Percentiles rank a stretch among this genome's conserved stretches.
phyloP scores from a whole-genome alignment of 371 early-diverging fungal species.

The Mucor circinelloides region DNA sequence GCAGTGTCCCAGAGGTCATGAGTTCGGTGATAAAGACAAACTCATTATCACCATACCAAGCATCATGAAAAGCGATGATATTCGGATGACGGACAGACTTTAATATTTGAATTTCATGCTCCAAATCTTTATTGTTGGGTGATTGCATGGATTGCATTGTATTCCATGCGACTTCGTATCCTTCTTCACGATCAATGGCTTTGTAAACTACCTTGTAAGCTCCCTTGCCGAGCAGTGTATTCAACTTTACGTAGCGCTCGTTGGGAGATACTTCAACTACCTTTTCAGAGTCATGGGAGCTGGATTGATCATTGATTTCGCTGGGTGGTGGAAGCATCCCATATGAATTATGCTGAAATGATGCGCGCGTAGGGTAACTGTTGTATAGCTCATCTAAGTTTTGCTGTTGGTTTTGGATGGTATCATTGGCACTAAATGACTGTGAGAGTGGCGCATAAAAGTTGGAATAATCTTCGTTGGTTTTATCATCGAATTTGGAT shows the following conservation, averaged over 20 bases:
- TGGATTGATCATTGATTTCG: conserved; percentile 50
- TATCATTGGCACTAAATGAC: conserved; percentile 10
- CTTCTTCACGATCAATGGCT: conserved; percentile 81
- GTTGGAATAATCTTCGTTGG: conserved; percentile 22
- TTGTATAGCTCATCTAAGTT: background rate
- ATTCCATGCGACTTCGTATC: conserved; percentile 88
- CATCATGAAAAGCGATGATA: conserved; percentile 76
- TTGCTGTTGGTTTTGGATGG: conserved; percentile 1
- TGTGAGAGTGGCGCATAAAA: conserved; percentile 34
- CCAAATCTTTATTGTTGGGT: conserved; percentile 47
- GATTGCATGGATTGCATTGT: conserved; percentile 41
- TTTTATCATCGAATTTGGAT: conserved; percentile 1
- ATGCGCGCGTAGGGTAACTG: conserved; percentile 21
- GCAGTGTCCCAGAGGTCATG: conserved; percentile 81
- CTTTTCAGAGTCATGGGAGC: conserved; percentile 43
- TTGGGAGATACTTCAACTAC: conserved; percentile 50
- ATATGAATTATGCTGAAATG: conserved; percentile 12
- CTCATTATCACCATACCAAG: conserved; percentile 64
- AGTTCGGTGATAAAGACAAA: conserved; percentile 83
- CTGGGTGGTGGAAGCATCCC: background rate
- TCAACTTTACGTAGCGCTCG: conserved; percentile 45
- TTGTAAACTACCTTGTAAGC: conserved; percentile 85
- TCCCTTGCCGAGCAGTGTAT: conserved; percentile 55
- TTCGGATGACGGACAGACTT: conserved; percentile 74
- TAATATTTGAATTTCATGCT: conserved; percentile 73